A percentile compares a stretch with the other conserved stretches of the same genome.
These are phyloP conservation scores for Tylopilus vinaceipallidus DNA, from an alignment of 768 basidiomycete species.

Conservation along the genomic window DNA sequence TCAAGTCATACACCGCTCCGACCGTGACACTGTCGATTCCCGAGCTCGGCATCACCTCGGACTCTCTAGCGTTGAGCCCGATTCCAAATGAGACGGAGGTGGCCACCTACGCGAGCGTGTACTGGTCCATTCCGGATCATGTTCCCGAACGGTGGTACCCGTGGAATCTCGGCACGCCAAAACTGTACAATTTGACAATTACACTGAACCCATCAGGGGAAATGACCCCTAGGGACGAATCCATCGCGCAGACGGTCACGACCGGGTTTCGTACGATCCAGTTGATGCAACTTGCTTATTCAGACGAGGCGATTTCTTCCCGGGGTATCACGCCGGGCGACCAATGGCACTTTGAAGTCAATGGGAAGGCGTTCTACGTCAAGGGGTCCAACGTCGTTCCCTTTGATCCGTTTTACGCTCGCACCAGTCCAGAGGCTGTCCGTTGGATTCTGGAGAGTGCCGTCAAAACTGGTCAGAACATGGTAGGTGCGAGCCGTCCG, in stretches of 20 bases:
- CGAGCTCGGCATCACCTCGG: slow-evolving; percentile 43
- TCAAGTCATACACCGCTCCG: slow-evolving; percentile 33
- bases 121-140: slow-evolving; percentile 45
- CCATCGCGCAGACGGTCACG: slow-evolving; percentile 40
- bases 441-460: slow-evolving; percentile 58
- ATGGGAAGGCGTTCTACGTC: slow-evolving; percentile 54
- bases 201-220: slow-evolving; percentile 32
- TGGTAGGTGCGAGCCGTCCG: slow-evolving; percentile 38
- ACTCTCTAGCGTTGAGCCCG: slow-evolving; percentile 21
- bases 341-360: slow-evolving; percentile 60
- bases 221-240: slow-evolving; percentile 8
- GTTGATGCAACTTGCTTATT: slow-evolving; percentile 48
- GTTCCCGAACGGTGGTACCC: slow-evolving; percentile 54
- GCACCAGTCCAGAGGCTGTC: slow-evolving; percentile 47
- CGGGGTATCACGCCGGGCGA: slow-evolving; percentile 58
- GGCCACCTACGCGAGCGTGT: slow-evolving; percentile 41
- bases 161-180: slow-evolving; percentile 52
- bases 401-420: slow-evolving; percentile 58
- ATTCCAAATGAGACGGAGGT: slow-evolving; percentile 22
- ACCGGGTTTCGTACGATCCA: slow-evolving; percentile 62
- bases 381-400: slow-evolving; percentile 59
- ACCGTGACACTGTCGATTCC: slow-evolving; percentile 44
- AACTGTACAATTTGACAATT: slow-evolving; percentile 51
- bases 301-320: slow-evolving; percentile 39
- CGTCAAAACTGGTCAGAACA: slow-evolving; percentile 54